A percentile compares a stretch with the other conserved stretches of the same genome.
Conservation (phyloP, 2,329 filamentous ascomycete genomes). For the Pseudopyrenochaeta lycopersici region DNA sequence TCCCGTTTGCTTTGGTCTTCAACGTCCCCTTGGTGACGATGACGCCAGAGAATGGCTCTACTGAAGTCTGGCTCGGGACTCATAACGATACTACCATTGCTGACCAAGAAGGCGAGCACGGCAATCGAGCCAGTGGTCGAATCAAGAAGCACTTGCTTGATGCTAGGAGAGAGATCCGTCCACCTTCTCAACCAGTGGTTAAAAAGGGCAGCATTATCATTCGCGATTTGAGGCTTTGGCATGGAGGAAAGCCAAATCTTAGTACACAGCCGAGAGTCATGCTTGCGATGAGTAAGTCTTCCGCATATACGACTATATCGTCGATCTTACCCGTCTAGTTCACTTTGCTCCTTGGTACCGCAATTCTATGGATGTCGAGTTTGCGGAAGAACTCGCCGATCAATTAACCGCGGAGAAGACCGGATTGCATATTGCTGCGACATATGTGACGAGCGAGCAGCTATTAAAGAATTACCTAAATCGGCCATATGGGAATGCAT, state of each 20-base stretch:
- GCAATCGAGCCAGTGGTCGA: slow-evolving; percentile 39
- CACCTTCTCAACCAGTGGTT: slow-evolving; percentile 41
- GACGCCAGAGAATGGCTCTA: slow-evolving; percentile 57
- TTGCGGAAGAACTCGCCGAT: slow-evolving; percentile 61
- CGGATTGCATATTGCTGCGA: slow-evolving; percentile 60
- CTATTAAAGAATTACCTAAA: slow-evolving; percentile 61
- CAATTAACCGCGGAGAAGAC: slow-evolving; percentile 53
- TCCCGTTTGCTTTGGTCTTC: slow-evolving; percentile 58
- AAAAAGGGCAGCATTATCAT: slow-evolving; percentile 57
- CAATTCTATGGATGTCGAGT: slow-evolving; percentile 66
- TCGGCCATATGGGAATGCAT: slow-evolving; percentile 68
- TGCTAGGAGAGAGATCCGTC: slow-evolving; percentile 18
- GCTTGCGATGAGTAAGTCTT: slow-evolving; percentile 49
- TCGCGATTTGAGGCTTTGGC: slow-evolving; percentile 60
- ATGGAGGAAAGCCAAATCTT: slow-evolving; percentile 60
- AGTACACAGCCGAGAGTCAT: slow-evolving; percentile 56
- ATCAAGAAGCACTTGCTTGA: slow-evolving; percentile 38
- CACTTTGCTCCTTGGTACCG: slow-evolving; percentile 66
- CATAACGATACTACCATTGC: slow-evolving; percentile 51
- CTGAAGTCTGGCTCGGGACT: slow-evolving; percentile 62
- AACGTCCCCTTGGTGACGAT: slow-evolving; percentile 60
- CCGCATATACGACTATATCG: background rate
- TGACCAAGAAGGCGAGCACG: slow-evolving; percentile 52
- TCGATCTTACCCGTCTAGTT: slow-evolving; percentile 32
- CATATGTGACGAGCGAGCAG: slow-evolving; percentile 57